Evolutionary conservation across 2,329 filamentous ascomycete species (phyloP), one percentile per base, ranked within the genome.

Genomic region (Calycina herbarum): DNA sequence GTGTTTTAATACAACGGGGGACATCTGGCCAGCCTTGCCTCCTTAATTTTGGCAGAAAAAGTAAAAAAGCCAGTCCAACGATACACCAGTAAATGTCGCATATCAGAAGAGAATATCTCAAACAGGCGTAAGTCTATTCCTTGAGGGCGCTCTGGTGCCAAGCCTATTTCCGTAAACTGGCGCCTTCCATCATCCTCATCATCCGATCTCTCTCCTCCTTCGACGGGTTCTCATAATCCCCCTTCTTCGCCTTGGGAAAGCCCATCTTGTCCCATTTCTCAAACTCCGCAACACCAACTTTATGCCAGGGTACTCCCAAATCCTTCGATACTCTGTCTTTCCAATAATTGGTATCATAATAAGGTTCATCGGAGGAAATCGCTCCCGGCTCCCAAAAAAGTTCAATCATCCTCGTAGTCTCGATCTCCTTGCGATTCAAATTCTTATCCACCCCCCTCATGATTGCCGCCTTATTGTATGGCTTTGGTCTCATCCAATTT

Each of bases 301-400:
- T 62, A 59, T 69, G 69, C 59, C 62, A 69, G 5, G 62, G 67
- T 17, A 69, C 35, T 33, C 61, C 56, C 42, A 71, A 59, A 58
- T 69, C 68, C 45, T 69, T 71, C 11, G 66, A 67, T 7, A 71
- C 68, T 0, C 68, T 33, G 38, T 69, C 68, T 17, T 61, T 65
- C 68, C 67, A 71, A 24, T 31, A 10, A 5, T 2, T 1, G 5
- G 10, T 38, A 7, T 17, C 17, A 20, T 20, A 20, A 20, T 20
- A 20, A 11, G 20, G 1, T 2, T 5, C 24, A 4, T 59, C 20
- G 15, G 42, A 31, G 6, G 64, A 64, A 13, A 62, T 64, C 5
- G 64, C 67, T 29, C 69, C 68, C 20, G 62, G 60, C 27, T 66
- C 68, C 45, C 65, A 69, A 10, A 70, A 70, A 1, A 70, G 35